These are phyloP conservation scores for Chlamydomonas sphaeroides DNA, from an alignment of 139 green algal genomes.

Conservation along the genomic window DNA sequence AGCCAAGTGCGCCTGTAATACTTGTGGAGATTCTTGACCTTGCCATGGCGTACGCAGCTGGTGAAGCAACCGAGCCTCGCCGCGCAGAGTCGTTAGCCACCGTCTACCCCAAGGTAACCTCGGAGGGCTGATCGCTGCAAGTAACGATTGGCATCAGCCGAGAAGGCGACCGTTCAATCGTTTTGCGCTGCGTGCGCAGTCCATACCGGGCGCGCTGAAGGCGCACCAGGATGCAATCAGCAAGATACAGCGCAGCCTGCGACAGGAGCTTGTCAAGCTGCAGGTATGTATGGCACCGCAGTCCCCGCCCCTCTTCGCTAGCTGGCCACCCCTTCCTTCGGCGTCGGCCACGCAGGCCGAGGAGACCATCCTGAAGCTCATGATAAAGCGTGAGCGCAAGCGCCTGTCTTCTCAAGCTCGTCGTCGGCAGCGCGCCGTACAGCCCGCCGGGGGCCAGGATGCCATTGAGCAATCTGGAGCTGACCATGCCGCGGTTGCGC, in stretches of 20 bases:
- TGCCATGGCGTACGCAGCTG: too few relatives aligned
- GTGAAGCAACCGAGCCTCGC: too few relatives aligned
- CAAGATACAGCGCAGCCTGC: conserved; percentile 13
- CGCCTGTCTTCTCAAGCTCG: not conserved
- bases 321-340: not conserved
- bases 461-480: too few relatives aligned
- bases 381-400: conserved; percentile 23
- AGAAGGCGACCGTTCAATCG: not conserved
- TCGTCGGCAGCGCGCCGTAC: too few relatives aligned
- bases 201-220: conserved; percentile 19
- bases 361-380: conserved; percentile 34
- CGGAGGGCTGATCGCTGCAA: not conserved
- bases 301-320: not conserved
- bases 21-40: too few relatives aligned
- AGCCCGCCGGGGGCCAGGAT: too few relatives aligned
- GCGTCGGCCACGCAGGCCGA: not conserved
- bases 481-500: too few relatives aligned
- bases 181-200: not conserved
- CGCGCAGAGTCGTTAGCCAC: too few relatives aligned
- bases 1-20: too few relatives aligned
- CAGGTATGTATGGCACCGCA: not conserved
- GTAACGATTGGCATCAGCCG: not conserved
- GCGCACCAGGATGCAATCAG: conserved; percentile 10
- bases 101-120: not conserved
- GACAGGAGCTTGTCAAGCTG: conserved; percentile 16